These are phyloP conservation scores for Gossypium rotundifolium DNA, from an alignment of 345 rosid genomes.

Conservation along the genomic window DNA sequence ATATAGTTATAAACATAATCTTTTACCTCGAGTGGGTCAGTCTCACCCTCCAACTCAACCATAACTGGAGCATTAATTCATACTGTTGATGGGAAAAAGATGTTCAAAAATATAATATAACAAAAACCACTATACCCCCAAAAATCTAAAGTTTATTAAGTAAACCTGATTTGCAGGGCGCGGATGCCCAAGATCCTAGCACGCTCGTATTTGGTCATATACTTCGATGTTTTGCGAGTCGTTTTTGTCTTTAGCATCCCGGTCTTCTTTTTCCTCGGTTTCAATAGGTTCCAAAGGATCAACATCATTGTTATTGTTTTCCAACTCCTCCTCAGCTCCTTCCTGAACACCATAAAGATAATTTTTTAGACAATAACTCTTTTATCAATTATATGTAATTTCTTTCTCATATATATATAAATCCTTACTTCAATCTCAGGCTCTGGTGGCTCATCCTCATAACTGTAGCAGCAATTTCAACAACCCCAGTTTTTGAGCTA, in stretches of 20 bases:
- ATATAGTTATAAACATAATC: not conserved
- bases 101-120: not conserved
- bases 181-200: constrained; percentile 86
- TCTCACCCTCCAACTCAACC: constrained; percentile 90
- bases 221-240: constrained; percentile 62
- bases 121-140: not conserved
- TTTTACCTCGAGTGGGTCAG: constrained; percentile 77
- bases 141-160: not conserved
- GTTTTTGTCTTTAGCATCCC: constrained; percentile 29
- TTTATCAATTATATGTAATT: not conserved
- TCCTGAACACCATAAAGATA: constrained; percentile 40
- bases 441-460: constrained; percentile 86
- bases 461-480: constrained; percentile 35
- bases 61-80: constrained; percentile 82
- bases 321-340: constrained; percentile 65
- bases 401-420: not conserved
- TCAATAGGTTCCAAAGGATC: constrained; percentile 56
- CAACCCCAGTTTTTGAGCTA: not conserved
- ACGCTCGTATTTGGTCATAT: constrained; percentile 80
- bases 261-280: constrained; percentile 49
- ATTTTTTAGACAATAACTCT: not conserved
- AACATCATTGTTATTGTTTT: constrained; percentile 53
- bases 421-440: constrained; percentile 70
- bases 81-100: constrained; percentile 35
- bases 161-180: constrained; percentile 75